Evolutionary conservation across 768 basidiomycete genomes (phyloP).

Genomic region (Strobilomyces echinocephalus): DNA sequence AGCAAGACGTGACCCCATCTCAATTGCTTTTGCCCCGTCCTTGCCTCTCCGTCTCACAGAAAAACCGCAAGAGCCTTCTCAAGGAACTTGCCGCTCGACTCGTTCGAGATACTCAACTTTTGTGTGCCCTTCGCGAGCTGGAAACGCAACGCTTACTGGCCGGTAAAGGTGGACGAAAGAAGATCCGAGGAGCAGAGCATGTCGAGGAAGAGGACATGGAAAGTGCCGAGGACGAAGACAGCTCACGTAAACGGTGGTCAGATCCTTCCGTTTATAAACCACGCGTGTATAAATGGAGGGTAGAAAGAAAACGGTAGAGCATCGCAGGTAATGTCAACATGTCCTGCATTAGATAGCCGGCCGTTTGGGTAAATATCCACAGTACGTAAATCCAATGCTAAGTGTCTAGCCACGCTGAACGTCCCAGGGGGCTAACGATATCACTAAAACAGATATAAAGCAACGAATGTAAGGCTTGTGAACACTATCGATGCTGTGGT

Average conservation of each 20-base stretch:
- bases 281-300: slow-evolving; percentile 80
- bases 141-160: slow-evolving; percentile 85
- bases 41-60: slow-evolving; percentile 27
- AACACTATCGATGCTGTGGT: slow-evolving; percentile 6
- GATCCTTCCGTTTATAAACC: slow-evolving; percentile 69
- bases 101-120: slow-evolving; percentile 69
- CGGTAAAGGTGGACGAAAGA: slow-evolving; percentile 78
- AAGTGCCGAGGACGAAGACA: slow-evolving; percentile 50
- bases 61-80: slow-evolving; percentile 56
- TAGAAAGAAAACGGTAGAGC: slow-evolving; percentile 68
- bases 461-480: slow-evolving; percentile 9
- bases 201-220: slow-evolving; percentile 51
- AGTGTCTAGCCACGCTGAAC: no score
- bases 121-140: slow-evolving; percentile 79
- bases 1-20: slow-evolving; percentile 11
- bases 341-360: not conserved
- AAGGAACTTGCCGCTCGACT: slow-evolving; percentile 82
- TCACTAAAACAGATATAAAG: slow-evolving; percentile 5
- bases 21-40: not conserved
- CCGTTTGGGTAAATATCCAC: not conserved
- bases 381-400: not conserved
- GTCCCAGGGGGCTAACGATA: not conserved
- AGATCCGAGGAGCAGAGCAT: slow-evolving; percentile 52
- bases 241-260: slow-evolving; percentile 32
- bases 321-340: not conserved